Conservation (phyloP, 768 basidiomycete genomes). For the Phallus indusiatus region DNA sequence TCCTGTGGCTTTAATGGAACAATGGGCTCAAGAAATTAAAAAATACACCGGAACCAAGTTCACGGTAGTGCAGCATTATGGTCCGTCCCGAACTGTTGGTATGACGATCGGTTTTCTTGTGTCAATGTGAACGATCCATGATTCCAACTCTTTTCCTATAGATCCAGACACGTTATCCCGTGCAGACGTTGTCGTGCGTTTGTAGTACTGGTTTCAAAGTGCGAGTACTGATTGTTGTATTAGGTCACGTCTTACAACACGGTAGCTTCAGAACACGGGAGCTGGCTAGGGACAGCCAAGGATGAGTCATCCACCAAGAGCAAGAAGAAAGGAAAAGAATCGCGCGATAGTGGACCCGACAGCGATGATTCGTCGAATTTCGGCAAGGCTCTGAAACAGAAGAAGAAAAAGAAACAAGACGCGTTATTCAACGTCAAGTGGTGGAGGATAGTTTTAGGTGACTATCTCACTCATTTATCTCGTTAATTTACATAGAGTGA, state of each 20-base stretch:
- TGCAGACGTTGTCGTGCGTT: slow-evolving; percentile 49
- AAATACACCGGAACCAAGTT: slow-evolving; percentile 54
- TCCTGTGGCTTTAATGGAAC: slow-evolving; percentile 77
- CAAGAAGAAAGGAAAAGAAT: slow-evolving; percentile 27
- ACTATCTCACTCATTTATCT: slow-evolving; percentile 2
- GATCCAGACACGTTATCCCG: slow-evolving; percentile 45
- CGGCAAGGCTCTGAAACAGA: slow-evolving; percentile 33
- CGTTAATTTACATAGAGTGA: neutral
- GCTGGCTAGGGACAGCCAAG: slow-evolving; percentile 40
- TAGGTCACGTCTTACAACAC: slow-evolving; percentile 77
- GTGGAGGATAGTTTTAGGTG: slow-evolving; percentile 81
- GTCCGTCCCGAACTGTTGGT: slow-evolving; percentile 63
- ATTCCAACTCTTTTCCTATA: slow-evolving; percentile 17
- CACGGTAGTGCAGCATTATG: slow-evolving; percentile 77
- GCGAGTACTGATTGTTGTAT: neutral
- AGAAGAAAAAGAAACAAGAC: slow-evolving; percentile 38
- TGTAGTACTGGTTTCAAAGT: neutral
- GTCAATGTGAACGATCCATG: neutral
- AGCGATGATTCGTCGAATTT: slow-evolving; percentile 37
- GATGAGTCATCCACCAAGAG: slow-evolving; percentile 42
- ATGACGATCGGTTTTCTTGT: slow-evolving; percentile 12
- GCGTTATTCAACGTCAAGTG: slow-evolving; percentile 74
- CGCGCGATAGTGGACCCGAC: slow-evolving; percentile 24
- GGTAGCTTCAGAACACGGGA: slow-evolving; percentile 67
- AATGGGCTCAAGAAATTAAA: slow-evolving; percentile 83